Conservation (phyloP, 169 alveolate species). For the Plasmodium berghei region DNA sequence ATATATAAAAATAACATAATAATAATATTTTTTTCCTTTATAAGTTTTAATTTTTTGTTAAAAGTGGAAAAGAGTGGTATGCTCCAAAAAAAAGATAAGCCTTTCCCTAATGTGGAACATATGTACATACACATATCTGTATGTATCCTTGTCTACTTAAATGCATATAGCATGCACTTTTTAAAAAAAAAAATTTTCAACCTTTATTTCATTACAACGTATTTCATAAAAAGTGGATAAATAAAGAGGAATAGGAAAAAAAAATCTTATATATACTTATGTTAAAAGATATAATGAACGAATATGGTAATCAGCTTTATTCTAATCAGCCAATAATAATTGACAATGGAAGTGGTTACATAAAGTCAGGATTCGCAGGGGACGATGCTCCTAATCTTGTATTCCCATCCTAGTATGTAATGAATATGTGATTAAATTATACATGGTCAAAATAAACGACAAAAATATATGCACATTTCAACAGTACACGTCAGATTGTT, state of each 20-base stretch:
- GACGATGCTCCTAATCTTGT: conserved; percentile 85
- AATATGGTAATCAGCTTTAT: conserved; percentile 48
- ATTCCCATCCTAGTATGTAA: conserved; percentile 80
- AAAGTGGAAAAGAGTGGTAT: conserved; percentile 4
- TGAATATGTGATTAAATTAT: not conserved
- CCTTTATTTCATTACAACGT: not conserved
- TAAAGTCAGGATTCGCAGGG: conserved; percentile 87
- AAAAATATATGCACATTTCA: not conserved
- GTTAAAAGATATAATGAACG: conserved; percentile 36
- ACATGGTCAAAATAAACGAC: not conserved
- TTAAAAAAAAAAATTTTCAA: not conserved
- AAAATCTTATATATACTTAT: not conserved
- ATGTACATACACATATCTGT: not conserved
- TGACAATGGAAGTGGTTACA: conserved; percentile 86
- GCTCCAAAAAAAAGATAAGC: not conserved
- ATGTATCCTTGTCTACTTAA: conserved; percentile 2
- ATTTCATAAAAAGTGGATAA: not conserved
- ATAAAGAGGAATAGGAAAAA: conserved; percentile 8
- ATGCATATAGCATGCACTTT: not conserved
- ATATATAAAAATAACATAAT: not conserved
- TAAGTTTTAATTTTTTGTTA: not conserved
- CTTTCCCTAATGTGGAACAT: not conserved
- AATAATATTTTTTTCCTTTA: not conserved
- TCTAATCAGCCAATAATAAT: conserved; percentile 82
- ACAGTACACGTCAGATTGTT: not conserved